Evolutionary conservation across 306 rosid species (phyloP).

Genomic region (Bauhinia variegata): DNA sequence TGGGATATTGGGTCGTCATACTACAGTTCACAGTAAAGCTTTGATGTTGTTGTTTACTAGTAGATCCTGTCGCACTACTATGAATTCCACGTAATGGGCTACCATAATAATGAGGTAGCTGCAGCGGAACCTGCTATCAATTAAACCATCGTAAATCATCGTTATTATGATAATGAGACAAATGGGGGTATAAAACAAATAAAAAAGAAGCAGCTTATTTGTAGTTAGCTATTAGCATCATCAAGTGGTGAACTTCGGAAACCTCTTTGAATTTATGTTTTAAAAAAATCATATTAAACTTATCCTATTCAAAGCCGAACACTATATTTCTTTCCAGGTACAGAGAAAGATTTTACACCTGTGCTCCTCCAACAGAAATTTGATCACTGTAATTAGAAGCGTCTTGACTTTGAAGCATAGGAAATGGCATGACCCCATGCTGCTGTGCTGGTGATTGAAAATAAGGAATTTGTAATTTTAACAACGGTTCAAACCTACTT

Average conservation of each 20-base stretch:
- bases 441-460: constrained; percentile 50
- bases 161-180: constrained; percentile 1
- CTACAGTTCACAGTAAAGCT: constrained; percentile 40
- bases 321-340: constrained; percentile 24
- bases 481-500: constrained; percentile 45
- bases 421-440: constrained; percentile 44
- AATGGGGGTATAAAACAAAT: background rate
- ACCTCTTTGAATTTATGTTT: constrained; percentile 17
- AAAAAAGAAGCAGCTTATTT: constrained; percentile 11
- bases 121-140: constrained; percentile 48
- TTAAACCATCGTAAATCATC: constrained; percentile 21
- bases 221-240: background rate
- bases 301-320: constrained; percentile 10
- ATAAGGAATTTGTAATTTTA: constrained; percentile 60
- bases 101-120: constrained; percentile 49
- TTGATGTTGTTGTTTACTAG: constrained; percentile 50
- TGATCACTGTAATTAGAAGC: constrained; percentile 54
- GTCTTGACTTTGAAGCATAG: constrained; percentile 48
- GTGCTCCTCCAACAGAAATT: constrained; percentile 49
- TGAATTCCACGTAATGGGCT: constrained; percentile 39
- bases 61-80: constrained; percentile 39
- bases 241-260: constrained; percentile 11
- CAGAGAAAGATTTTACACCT: constrained; percentile 48
- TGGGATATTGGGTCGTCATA: constrained; percentile 42
- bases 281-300: constrained; percentile 30